Evolutionary conservation across 441 rosid species (phyloP).

Genomic region (Mallotus japonicus): DNA sequence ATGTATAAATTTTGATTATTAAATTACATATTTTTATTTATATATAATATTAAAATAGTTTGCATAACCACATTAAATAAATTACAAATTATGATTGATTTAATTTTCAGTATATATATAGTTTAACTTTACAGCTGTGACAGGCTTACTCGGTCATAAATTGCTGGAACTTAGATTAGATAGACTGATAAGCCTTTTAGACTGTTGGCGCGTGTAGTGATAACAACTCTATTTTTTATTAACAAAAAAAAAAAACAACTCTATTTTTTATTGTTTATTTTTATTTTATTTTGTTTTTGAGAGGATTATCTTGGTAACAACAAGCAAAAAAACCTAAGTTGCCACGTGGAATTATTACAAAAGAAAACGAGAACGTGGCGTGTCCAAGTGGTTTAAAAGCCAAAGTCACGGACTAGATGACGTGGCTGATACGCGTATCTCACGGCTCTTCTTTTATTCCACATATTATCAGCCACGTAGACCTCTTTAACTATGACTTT

Average conservation of each 20-base stretch:
- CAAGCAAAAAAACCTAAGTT: neutral
- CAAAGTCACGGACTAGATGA: slow-evolving; percentile 7
- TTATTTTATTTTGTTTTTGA: neutral
- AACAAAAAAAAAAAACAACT: too few relatives aligned
- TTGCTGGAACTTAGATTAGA: neutral
- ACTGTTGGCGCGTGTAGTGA: slow-evolving; percentile 18
- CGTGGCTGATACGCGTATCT: slow-evolving; percentile 5
- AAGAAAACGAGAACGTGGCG: slow-evolving; percentile 1
- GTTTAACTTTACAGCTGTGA: neutral
- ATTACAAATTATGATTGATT: too few relatives aligned
- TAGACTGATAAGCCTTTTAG: neutral
- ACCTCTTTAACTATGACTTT: neutral
- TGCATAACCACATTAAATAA: too few relatives aligned
- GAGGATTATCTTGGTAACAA: neutral
- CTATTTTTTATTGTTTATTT: neutral
- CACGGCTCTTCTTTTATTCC: neutral
- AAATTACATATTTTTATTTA: too few relatives aligned
- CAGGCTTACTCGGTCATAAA: slow-evolving; percentile 21
- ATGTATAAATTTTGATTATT: too few relatives aligned
- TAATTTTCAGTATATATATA: too few relatives aligned
- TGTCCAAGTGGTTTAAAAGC: neutral
- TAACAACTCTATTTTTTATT: neutral
- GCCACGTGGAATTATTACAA: slow-evolving; percentile 6
- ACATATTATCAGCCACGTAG: neutral
- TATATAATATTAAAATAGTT: too few relatives aligned